Evolutionary conservation across 2,329 filamentous ascomycete species (phyloP), one percentile per base, ranked within the genome.

Genomic region (Fusarium secorum): DNA sequence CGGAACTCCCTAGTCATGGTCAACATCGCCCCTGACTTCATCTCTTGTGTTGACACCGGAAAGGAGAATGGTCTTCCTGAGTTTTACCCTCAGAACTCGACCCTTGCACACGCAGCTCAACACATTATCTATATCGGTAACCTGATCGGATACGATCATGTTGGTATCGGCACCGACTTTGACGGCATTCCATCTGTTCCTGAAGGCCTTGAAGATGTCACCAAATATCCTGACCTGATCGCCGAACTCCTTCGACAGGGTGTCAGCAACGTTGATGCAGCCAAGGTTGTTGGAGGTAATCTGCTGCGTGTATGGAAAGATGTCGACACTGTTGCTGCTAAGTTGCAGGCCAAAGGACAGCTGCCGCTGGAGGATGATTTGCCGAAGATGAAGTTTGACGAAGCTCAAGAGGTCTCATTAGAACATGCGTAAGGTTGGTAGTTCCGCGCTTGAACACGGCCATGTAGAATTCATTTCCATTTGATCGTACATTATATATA

Each of bases 141-240:
- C 48, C 82, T 91, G 35, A 93, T 97, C 66, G 95, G 95, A 6
- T 98, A 92, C 74, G 92, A 95, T 42, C 88, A 97, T 78, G 94
- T 98, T 20, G 95, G 95, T 1, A 81, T 98, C 22, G 95, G 95
- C 0, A 94, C 92, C 56, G 95, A 98, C 79, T 98, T 95, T 78
- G 95, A 98, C 78, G 95, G 89, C 13, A 95, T 95, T 61, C 77
- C 79, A 3, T 79, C 74, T 2, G 90, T 90, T 8, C 94, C 95
- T 0, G 78, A 83, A 58, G 95, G 95, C 0, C 81, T 98, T 51
- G 93, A 96, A 39, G 94, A 97, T 79, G 94, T 97, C 11, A 90
- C 90, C 52, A 93, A 93, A 78, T 97, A 91, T 75, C 95, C 94
- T 0, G 88, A 91, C 61, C 81, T 98, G 46, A 87, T 98, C 13